phyloP scores from a whole-genome alignment of 2,329 filamentous ascomycete genomes.

The Curvularia sp. region DNA sequence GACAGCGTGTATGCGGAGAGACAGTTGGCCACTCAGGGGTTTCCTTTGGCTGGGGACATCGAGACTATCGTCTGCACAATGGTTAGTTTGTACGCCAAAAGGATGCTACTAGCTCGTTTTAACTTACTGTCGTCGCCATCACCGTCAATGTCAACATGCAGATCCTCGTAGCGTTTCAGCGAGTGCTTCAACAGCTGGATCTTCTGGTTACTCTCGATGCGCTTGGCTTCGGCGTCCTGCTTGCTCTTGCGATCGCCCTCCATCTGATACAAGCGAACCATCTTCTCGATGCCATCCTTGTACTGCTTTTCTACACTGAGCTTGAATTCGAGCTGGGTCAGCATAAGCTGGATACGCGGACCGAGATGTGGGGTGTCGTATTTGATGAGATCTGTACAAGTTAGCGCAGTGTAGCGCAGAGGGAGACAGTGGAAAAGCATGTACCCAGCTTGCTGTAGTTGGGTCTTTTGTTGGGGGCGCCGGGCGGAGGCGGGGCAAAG shows the following conservation, averaged over 20 bases:
- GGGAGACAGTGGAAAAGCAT: slow-evolving; percentile 33
- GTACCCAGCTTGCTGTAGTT: slow-evolving; percentile 97
- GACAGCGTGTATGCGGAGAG: slow-evolving; percentile 84
- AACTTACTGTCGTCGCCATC: slow-evolving; percentile 80
- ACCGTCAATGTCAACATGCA: slow-evolving; percentile 89
- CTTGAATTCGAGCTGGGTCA: slow-evolving; percentile 98
- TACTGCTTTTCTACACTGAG: slow-evolving; percentile 99
- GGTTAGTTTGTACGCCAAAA: slow-evolving; percentile 35
- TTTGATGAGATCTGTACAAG: slow-evolving; percentile 84
- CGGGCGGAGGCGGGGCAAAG: slow-evolving; percentile 75
- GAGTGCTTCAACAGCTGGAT: slow-evolving; percentile 95
- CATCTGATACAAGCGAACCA: slow-evolving; percentile 97
- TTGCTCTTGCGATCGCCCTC: slow-evolving; percentile 96
- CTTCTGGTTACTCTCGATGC: slow-evolving; percentile 96
- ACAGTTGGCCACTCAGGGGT: slow-evolving; percentile 89
- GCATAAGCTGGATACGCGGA: slow-evolving; percentile 97
- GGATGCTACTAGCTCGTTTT: not conserved
- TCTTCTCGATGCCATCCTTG: slow-evolving; percentile 98
- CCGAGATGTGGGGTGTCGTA: slow-evolving; percentile 95
- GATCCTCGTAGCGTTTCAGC: slow-evolving; percentile 93
- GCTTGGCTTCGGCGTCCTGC: slow-evolving; percentile 85
- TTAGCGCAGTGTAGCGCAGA: not conserved
- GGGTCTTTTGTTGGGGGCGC: slow-evolving; percentile 69
- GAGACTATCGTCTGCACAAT: slow-evolving; percentile 82
- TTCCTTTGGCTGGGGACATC: slow-evolving; percentile 95